phyloP scores from a whole-genome alignment of 1,139 yeast species.

The Hyphopichia buzzinii region DNA sequence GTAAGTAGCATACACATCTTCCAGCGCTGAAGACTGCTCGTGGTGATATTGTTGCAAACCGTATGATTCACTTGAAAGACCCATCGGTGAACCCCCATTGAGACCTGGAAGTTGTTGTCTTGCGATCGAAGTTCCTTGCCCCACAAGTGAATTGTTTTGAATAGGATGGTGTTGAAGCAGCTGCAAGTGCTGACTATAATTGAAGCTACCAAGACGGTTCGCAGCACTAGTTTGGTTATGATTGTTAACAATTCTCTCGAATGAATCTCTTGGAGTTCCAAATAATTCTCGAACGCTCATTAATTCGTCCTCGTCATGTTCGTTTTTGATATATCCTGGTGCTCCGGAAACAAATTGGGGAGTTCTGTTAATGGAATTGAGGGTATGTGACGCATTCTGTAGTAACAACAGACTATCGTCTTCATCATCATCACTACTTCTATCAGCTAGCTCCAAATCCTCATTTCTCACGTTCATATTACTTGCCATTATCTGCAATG shows the following conservation, averaged over 20 bases:
- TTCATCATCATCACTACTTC: constrained; percentile 18
- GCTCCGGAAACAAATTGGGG: constrained; percentile 4
- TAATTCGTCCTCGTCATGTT: constrained; percentile 31
- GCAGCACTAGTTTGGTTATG: constrained; percentile 9
- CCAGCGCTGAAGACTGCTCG: constrained; percentile 9
- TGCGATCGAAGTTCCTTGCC: neutral
- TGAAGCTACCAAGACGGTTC: neutral
- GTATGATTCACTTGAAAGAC: constrained; percentile 18
- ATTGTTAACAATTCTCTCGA: constrained; percentile 28
- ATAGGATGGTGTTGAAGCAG: constrained; percentile 1
- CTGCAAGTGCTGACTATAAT: neutral
- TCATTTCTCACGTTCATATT: constrained; percentile 36
- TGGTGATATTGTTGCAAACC: constrained; percentile 25
- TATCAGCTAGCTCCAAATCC: constrained; percentile 37
- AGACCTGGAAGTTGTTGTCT: constrained; percentile 4
- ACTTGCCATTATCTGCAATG: constrained; percentile 33
- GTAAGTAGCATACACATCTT: constrained; percentile 34
- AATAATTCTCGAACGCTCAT: constrained; percentile 43
- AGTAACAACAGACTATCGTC: constrained; percentile 8
- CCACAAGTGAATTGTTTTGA: constrained; percentile 3
- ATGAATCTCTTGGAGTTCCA: constrained; percentile 43
- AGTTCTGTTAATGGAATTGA: constrained; percentile 1
- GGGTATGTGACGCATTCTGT: neutral
- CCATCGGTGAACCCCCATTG: constrained; percentile 3
- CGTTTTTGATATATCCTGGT: constrained; percentile 7